These are phyloP conservation scores for Brasilioporus rufonigricans DNA, from an alignment of 768 basidiomycete genomes.

Conservation along the genomic window DNA sequence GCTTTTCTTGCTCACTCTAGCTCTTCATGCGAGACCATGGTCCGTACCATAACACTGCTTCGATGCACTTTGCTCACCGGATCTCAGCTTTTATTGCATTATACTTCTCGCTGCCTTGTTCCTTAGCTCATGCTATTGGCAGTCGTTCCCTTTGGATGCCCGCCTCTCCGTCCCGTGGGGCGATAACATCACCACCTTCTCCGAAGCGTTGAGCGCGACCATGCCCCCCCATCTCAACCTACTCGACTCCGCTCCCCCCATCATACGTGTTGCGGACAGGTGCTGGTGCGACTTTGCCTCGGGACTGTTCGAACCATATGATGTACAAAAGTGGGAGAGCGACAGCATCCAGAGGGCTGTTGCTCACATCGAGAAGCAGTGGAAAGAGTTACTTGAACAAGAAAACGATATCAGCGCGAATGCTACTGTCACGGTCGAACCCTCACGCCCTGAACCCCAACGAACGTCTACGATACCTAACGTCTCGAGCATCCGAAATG, in stretches of 20 bases:
- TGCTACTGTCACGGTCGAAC: constrained; percentile 26
- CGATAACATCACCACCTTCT: constrained; percentile 69
- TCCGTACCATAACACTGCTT: constrained; percentile 34
- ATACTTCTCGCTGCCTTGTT: constrained; percentile 79
- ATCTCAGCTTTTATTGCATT: constrained; percentile 79
- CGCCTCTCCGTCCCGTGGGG: constrained; percentile 66
- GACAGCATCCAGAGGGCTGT: constrained; percentile 53
- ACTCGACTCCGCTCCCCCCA: constrained; percentile 43
- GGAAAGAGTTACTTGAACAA: constrained; percentile 27
- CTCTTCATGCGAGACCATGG: constrained; percentile 84
- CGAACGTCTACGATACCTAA: constrained; percentile 8
- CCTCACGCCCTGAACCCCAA: constrained; percentile 15
- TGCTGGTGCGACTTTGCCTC: constrained; percentile 84
- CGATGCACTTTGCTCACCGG: constrained; percentile 4
- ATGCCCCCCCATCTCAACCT: constrained; percentile 39
- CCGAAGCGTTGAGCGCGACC: constrained; percentile 57
- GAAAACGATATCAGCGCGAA: constrained; percentile 19
- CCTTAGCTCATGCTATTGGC: constrained; percentile 88
- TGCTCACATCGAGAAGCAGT: constrained; percentile 34
- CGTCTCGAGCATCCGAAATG: constrained; percentile 8
- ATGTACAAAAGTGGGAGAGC: constrained; percentile 72
- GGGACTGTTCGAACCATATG: constrained; percentile 73
- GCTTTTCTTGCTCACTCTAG: constrained; percentile 73
- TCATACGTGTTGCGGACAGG: constrained; percentile 68
- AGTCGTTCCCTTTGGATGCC: constrained; percentile 67